Conservation (phyloP, 768 basidiomycete genomes). For the Hirschioporus abietinus region DNA sequence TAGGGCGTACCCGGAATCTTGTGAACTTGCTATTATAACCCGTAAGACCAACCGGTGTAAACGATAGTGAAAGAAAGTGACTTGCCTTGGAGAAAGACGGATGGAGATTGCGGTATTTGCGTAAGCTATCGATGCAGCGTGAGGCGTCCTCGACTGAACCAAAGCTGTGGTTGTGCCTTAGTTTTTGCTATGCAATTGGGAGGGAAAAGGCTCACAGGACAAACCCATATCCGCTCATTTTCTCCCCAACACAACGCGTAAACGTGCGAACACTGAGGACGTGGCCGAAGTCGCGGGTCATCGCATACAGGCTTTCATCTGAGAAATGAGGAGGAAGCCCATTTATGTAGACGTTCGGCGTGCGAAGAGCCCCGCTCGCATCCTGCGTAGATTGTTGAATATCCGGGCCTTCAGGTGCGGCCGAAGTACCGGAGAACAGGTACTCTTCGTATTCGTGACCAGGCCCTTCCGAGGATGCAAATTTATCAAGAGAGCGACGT, state of each 20-base stretch:
- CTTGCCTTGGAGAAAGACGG: conserved; percentile 82
- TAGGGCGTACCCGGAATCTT: conserved; percentile 77
- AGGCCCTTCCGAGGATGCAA: neutral
- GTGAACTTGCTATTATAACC: conserved; percentile 51
- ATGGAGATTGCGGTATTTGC: conserved; percentile 72
- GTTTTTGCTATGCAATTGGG: conserved; percentile 3
- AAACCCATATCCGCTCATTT: conserved; percentile 41
- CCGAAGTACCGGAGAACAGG: neutral
- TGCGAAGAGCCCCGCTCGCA: conserved; percentile 17
- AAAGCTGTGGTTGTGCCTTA: conserved; percentile 45
- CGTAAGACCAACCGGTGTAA: conserved; percentile 28
- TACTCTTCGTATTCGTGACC: neutral
- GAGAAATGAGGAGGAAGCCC: conserved; percentile 80
- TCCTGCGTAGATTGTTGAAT: neutral
- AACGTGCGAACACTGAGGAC: conserved; percentile 80
- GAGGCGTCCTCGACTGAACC: conserved; percentile 61
- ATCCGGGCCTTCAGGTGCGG: neutral
- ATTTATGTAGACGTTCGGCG: conserved; percentile 86
- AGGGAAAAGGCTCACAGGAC: conserved; percentile 14
- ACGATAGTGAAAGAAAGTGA: conserved; percentile 11
- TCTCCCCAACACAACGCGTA: conserved; percentile 75
- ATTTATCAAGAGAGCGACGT: neutral
- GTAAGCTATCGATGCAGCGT: conserved; percentile 64
- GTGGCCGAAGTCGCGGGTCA: conserved; percentile 65
- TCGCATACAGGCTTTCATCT: conserved; percentile 70